These are phyloP conservation scores for Rhodofomes roseus DNA, from an alignment of 1,284 basidiomycete species.

Conservation along the genomic window DNA sequence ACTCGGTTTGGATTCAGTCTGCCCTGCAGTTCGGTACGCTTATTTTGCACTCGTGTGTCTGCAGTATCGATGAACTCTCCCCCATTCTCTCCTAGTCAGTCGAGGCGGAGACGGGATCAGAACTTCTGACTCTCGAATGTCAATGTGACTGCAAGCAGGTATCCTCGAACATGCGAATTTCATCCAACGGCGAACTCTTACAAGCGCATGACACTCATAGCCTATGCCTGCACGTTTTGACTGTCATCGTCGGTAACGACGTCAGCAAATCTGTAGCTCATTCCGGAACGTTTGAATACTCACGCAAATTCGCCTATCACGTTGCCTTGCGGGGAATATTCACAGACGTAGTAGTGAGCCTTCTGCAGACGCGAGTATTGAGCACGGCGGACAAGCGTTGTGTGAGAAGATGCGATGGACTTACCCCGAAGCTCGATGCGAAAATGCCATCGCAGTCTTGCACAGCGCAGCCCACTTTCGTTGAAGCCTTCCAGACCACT, in stretches of 20 bases:
- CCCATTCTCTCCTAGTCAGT: too few species aligned
- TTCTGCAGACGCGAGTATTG: conserved; percentile 29
- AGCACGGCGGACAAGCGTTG: neutral
- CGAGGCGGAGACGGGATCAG: too few species aligned
- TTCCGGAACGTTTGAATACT: conserved; percentile 25
- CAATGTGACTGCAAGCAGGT: neutral
- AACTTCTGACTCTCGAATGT: too few species aligned
- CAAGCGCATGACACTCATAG: neutral
- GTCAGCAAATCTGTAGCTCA: neutral
- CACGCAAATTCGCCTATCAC: conserved; percentile 59
- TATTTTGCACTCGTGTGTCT: too few species aligned
- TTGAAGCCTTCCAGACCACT: conserved; percentile 67
- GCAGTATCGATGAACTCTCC: too few species aligned
- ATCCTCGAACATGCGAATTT: neutral
- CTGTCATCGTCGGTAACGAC: conserved; percentile 11
- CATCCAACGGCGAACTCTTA: neutral
- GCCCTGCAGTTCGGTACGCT: too few species aligned
- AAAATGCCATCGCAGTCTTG: conserved; percentile 51
- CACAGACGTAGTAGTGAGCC: conserved; percentile 62
- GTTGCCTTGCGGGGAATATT: conserved; percentile 63
- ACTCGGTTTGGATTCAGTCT: too few species aligned
- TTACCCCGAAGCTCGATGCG: conserved; percentile 45
- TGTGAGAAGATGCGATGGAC: conserved; percentile 18
- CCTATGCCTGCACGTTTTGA: conserved; percentile 31
- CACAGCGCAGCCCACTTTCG: conserved; percentile 60